These are phyloP conservation scores for Helicostylum pulchrum DNA, from an alignment of 192 early-diverging fungal species.

Conservation along the genomic window DNA sequence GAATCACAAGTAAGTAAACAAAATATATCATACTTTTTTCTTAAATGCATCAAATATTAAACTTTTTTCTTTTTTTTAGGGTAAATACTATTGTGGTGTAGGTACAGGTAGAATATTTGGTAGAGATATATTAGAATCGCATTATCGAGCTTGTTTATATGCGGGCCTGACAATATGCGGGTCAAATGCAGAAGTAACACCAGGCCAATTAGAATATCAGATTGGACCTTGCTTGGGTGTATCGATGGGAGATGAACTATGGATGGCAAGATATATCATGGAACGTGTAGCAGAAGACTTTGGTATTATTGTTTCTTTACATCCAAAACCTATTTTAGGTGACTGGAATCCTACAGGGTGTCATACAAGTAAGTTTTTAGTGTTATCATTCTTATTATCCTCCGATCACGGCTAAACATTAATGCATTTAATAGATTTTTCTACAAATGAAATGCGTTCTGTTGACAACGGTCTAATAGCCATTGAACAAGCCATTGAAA, in stretches of 20 bases:
- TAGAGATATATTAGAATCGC: slow-evolving; percentile 51
- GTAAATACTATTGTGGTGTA: slow-evolving; percentile 54
- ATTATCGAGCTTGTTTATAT: slow-evolving; percentile 51
- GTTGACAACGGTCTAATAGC: slow-evolving; percentile 40
- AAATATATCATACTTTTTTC: not conserved
- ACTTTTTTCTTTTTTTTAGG: slow-evolving; percentile 9
- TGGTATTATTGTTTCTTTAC: slow-evolving; percentile 43
- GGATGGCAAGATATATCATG: slow-evolving; percentile 46
- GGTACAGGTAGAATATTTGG: slow-evolving; percentile 44
- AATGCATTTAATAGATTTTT: slow-evolving; percentile 29
- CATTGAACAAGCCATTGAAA: slow-evolving; percentile 53
- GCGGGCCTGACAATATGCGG: slow-evolving; percentile 51
- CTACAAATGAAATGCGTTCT: slow-evolving; percentile 46
- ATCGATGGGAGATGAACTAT: slow-evolving; percentile 46
- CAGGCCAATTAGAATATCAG: slow-evolving; percentile 53
- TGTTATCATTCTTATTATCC: too few species aligned
- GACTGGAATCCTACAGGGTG: slow-evolving; percentile 56
- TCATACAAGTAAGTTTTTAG: slow-evolving; percentile 39
- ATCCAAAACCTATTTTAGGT: slow-evolving; percentile 53
- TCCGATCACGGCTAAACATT: too few species aligned
- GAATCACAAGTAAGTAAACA: slow-evolving; percentile 38
- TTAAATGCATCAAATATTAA: not conserved
- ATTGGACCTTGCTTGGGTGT: slow-evolving; percentile 49
- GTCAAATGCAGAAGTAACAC: slow-evolving; percentile 51
- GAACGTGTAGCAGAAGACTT: slow-evolving; percentile 53